These are phyloP conservation scores for Zymoseptoria pseudotritici DNA, from an alignment of 2,329 filamentous ascomycete genomes.

Conservation along the genomic window DNA sequence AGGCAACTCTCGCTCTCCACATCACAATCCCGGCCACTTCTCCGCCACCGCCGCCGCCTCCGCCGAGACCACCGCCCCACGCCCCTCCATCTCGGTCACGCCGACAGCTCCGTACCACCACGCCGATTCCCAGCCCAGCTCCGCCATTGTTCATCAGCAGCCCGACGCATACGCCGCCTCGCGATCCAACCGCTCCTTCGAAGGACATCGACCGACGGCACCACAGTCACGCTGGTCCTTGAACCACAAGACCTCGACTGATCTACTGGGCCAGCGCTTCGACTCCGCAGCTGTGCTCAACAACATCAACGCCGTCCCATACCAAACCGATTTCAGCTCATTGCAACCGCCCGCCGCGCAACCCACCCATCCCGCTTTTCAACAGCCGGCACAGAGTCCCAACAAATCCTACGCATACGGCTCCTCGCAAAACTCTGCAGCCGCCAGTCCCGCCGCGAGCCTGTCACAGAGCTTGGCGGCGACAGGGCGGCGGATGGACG, in stretches of 20 bases:
- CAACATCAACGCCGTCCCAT: conserved; percentile 29
- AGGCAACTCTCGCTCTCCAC: background rate
- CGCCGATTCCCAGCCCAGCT: background rate
- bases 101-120: background rate
- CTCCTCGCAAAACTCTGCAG: conserved; percentile 6
- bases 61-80: background rate
- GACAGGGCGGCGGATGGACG: conserved; percentile 42
- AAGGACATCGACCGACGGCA: background rate
- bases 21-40: background rate
- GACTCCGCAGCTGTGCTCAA: conserved; percentile 32
- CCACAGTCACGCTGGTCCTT: conserved; percentile 15
- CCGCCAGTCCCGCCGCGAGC: conserved; percentile 28
- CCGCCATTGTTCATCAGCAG: background rate
- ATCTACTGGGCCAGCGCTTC: conserved; percentile 36
- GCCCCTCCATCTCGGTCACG: background rate
- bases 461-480: conserved; percentile 38
- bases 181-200: background rate
- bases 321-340: conserved; percentile 16
- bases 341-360: conserved; percentile 6
- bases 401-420: conserved; percentile 9
- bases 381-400: conserved; percentile 1
- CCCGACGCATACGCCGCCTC: background rate
- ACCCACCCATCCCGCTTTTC: conserved; percentile 3
- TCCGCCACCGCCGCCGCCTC: background rate
- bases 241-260: conserved; percentile 27